phyloP scores from a whole-genome alignment of 352 stramenopile genomes.

The Detonula confervacea region DNA sequence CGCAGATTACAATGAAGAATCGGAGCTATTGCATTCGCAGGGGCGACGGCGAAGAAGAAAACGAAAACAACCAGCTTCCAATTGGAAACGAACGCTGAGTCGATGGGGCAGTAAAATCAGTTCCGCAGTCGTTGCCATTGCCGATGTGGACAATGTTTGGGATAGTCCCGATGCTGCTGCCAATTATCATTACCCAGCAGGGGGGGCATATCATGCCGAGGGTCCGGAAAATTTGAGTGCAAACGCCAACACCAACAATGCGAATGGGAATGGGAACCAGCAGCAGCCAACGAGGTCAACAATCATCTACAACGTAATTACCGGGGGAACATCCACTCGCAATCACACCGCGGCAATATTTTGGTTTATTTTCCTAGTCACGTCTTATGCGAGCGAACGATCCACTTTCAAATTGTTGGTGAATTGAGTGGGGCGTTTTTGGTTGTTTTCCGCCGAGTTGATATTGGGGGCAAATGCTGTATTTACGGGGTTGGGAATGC shows the following conservation, averaged over 20 bases:
- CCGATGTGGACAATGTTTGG: conserved; percentile 81
- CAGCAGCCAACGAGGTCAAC: too few species aligned
- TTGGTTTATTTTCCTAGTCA: conserved; percentile 74
- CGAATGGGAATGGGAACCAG: not conserved
- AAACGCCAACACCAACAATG: conserved; percentile 15
- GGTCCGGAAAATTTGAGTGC: not conserved
- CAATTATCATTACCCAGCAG: not conserved
- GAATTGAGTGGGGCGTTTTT: conserved; percentile 73
- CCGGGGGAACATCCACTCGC: conserved; percentile 23
- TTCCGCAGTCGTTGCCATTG: conserved; percentile 47
- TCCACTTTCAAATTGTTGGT: conserved; percentile 80
- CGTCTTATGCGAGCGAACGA: conserved; percentile 72
- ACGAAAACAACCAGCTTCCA: not conserved
- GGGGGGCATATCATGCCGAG: not conserved
- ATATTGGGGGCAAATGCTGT: conserved; percentile 67
- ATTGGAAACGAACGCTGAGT: not conserved
- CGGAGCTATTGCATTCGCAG: conserved; percentile 3
- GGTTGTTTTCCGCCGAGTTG: conserved; percentile 71
- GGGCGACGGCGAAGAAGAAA: conserved; percentile 13
- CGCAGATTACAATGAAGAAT: conserved; percentile 16
- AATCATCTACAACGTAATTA: conserved; percentile 8
- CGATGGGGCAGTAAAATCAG: conserved; percentile 31
- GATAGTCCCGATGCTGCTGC: conserved; percentile 67
- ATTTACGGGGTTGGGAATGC: conserved; percentile 52
- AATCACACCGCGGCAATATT: conserved; percentile 62